Evolutionary conservation across 257 asterid genomes (phyloP), one percentile per base, ranked within the genome.

Genomic region (Solanum bulbocastanum): DNA sequence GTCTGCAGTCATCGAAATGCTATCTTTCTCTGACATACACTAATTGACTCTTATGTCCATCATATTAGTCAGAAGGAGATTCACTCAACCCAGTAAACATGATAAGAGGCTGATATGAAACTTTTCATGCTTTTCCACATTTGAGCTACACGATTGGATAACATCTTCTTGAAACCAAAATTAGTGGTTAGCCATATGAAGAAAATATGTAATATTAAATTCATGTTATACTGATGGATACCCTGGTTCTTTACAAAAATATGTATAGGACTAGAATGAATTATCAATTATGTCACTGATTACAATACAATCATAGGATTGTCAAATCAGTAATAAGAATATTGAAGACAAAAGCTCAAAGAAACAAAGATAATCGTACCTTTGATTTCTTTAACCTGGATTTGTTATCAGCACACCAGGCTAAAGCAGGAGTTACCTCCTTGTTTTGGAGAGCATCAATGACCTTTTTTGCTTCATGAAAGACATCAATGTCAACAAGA

Each of bases 381-480:
- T 98, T 98, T 20, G 98, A 90, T 92, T 96, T 98, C 96, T 96
- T 98, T 90, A 98, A 92, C 92, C 96, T 96, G 88, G 98, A 91
- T 92, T 98, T 98, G 89, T 98, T 98, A 66, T 98, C 99, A 73
- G 96, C 94, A 92, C 99, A 98, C 99, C 99, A 98, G 76, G 98
- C 96, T 72, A 98, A 92, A 90, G 99, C 99, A 90, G 99, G 98
- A 72, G 94, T 88, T 52, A 95, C 95, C 88, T 94, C 98, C 96
- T 95, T 96, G 90, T 89, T 92, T 88, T 94, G 96, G 89, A 98
- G 98, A 86, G 99, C 99, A 87, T 95, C 98, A 83, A 95, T 95
- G 39, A 98, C 99, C 90, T 88, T 96, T 91, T 90, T 96, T 69
- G 99, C 99, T 91, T 98, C 99, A 85, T 90, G 93, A 93, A 98